Evolutionary conservation across 2,329 filamentous ascomycete genomes (phyloP).

Genomic region (Colletotrichum lini): DNA sequence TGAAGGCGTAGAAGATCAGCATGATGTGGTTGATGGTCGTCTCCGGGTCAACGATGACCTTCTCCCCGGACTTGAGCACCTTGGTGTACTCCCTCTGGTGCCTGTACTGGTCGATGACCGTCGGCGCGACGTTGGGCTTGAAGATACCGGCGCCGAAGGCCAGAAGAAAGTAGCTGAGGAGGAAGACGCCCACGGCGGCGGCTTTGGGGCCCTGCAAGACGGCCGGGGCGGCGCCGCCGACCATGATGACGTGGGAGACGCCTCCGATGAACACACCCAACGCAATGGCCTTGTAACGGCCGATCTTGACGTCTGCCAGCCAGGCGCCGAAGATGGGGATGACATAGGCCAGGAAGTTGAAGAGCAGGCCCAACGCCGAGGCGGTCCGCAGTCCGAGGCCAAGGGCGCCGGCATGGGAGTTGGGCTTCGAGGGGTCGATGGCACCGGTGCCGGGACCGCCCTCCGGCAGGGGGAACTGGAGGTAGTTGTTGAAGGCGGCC

Average conservation of each 20-base stretch:
- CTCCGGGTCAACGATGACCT: conserved; percentile 78
- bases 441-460: conserved; percentile 64
- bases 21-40: conserved; percentile 77
- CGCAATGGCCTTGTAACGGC: conserved; percentile 81
- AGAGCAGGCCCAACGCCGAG: conserved; percentile 67
- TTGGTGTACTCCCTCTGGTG: conserved; percentile 54
- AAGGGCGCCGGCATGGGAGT: conserved; percentile 68
- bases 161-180: conserved; percentile 72
- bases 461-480: conserved; percentile 71
- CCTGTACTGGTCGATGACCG: conserved; percentile 77
- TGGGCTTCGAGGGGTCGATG: conserved; percentile 54
- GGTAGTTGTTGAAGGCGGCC: conserved; percentile 71
- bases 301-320: conserved; percentile 77
- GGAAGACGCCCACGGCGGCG: conserved; percentile 67
- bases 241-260: conserved; percentile 77
- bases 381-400: conserved; percentile 69
- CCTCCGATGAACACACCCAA: conserved; percentile 78
- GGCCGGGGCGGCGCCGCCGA: conserved; percentile 68
- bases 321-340: conserved; percentile 69
- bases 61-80: conserved; percentile 69
- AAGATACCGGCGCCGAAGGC: conserved; percentile 77
- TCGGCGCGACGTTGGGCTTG: conserved; percentile 80
- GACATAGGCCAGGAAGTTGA: conserved; percentile 70
- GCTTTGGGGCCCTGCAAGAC: conserved; percentile 62
- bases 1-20: conserved; percentile 73